These are phyloP conservation scores for Penicillium janthinellum DNA, from an alignment of 2,329 filamentous ascomycete genomes.

Conservation along the genomic window DNA sequence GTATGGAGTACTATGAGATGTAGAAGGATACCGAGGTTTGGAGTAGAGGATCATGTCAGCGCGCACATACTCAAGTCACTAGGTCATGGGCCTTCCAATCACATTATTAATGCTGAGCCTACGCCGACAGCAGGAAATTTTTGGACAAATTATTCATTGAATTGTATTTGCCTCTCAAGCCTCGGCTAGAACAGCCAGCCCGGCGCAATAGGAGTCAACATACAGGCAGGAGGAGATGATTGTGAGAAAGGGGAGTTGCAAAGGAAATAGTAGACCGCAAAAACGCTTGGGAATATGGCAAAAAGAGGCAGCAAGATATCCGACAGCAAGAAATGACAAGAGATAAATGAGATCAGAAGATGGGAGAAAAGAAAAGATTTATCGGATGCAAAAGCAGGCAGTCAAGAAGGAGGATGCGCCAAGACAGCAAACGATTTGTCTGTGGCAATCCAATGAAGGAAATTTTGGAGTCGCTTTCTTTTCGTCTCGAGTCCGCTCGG, in stretches of 20 bases:
- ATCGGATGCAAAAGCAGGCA: neutral
- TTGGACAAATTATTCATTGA: neutral
- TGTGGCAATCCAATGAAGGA: neutral
- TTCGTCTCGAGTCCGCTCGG: neutral
- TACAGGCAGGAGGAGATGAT: conserved; percentile 6
- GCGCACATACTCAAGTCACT: too few species aligned
- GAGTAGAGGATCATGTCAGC: too few species aligned
- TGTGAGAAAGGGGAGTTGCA: neutral
- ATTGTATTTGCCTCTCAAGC: conserved; percentile 1
- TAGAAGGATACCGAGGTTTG: too few species aligned
- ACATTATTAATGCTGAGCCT: too few species aligned
- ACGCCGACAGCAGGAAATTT: neutral
- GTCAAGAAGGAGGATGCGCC: conserved; percentile 7
- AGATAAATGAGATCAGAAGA: conserved; percentile 6
- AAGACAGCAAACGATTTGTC: neutral
- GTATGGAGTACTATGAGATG: too few species aligned
- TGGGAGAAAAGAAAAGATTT: neutral
- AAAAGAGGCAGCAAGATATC: conserved; percentile 15
- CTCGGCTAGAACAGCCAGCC: conserved; percentile 3
- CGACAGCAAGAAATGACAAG: neutral
- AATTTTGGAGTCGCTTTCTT: neutral
- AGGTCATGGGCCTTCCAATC: too few species aligned
- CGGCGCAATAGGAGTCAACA: conserved; percentile 10
- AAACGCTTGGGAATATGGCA: conserved; percentile 29
- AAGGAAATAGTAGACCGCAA: conserved; percentile 1